Conservation (phyloP, 2,329 filamentous ascomycete species). For the Hirsutella minnesotensis region DNA sequence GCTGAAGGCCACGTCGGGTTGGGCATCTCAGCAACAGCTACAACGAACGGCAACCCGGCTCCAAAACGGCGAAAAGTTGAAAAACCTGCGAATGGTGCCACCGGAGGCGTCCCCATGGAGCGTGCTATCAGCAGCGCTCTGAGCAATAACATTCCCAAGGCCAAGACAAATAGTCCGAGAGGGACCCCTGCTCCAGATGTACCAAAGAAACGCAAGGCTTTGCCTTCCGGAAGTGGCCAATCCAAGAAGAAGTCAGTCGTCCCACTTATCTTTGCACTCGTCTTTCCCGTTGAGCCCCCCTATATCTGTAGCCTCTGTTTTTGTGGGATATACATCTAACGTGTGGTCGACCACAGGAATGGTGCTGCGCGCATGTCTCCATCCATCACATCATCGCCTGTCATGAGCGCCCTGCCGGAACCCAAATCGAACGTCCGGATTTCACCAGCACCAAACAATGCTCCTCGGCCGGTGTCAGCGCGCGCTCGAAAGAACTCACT, state of each 20-base stretch:
- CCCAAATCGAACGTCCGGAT: constrained; percentile 34
- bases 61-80: constrained; percentile 76
- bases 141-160: constrained; percentile 38
- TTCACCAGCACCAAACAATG: constrained; percentile 48
- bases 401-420: constrained; percentile 58
- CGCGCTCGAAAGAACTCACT: constrained; percentile 67
- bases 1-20: constrained; percentile 48
- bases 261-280: no score
- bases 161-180: constrained; percentile 51
- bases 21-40: constrained; percentile 48
- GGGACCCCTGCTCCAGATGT: constrained; percentile 56
- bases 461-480: constrained; percentile 52
- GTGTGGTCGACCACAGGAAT: constrained; percentile 16
- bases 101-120: constrained; percentile 45
- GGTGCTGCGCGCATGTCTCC: constrained; percentile 47
- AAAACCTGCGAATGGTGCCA: constrained; percentile 33
- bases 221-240: constrained; percentile 53
- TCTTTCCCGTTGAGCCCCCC: neutral
- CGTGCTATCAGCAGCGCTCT: constrained; percentile 53
- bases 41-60: constrained; percentile 41
- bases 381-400: constrained; percentile 63
- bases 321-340: no score
- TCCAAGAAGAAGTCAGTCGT: constrained; percentile 65
- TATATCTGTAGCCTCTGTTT: neutral
- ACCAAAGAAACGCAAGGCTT: constrained; percentile 61